Conservation (phyloP, 768 basidiomycete genomes). For the Lepiota subincarnata region DNA sequence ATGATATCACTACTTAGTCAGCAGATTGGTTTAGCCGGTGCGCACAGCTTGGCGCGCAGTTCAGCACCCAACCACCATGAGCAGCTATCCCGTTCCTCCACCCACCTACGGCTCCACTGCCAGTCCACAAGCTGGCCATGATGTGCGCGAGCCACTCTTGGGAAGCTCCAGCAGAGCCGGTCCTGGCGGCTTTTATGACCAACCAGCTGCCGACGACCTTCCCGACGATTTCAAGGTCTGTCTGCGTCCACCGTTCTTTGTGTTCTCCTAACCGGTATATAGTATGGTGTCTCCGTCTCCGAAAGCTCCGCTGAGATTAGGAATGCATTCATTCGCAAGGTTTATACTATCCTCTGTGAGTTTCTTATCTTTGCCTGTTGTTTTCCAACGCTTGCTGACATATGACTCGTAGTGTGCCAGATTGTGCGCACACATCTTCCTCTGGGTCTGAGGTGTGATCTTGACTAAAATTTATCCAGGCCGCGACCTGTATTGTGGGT, state of each 20-base stretch:
- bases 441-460: not conserved
- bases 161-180: conserved; percentile 41
- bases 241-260: not conserved
- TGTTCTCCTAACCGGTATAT: not conserved
- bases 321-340: conserved; percentile 85
- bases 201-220: conserved; percentile 67
- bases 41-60: conserved; percentile 1
- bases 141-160: conserved; percentile 53
- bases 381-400: conserved; percentile 1
- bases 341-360: conserved; percentile 86
- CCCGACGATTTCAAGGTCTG: conserved; percentile 93
- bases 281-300: conserved; percentile 81
- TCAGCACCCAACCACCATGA: conserved; percentile 41
- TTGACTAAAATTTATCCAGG: conserved; percentile 34
- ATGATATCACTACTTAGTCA: conserved; percentile 9
- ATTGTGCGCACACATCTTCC: conserved; percentile 47
- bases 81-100: conserved; percentile 56
- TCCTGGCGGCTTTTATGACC: conserved; percentile 61
- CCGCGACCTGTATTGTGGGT: conserved; percentile 73
- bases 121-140: conserved; percentile 30
- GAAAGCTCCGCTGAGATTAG: conserved; percentile 78
- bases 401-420: conserved; percentile 51
- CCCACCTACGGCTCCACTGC: conserved; percentile 51
- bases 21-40: not conserved
- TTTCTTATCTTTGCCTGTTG: not conserved